Evolutionary conservation across 176 grass and related monocot species (phyloP), one percentile per base, ranked within the genome.

Genomic region (Oryza meridionalis): DNA sequence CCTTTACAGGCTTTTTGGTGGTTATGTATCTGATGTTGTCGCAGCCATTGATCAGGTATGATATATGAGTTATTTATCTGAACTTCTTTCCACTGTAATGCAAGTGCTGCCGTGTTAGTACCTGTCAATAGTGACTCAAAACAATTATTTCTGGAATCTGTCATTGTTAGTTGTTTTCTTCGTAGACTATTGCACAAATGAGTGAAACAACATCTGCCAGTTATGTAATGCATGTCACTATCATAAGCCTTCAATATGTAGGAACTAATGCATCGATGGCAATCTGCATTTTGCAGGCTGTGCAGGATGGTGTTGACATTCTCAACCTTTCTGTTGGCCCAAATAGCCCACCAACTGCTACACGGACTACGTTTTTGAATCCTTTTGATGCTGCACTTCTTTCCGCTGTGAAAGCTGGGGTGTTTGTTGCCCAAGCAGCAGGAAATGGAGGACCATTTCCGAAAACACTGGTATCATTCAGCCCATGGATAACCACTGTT

Each of bases 371-470:
- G 2, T 99, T 99, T 90, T 83, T 99, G 61, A 99, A 99, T 79
- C 96, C 96, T 69, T 99, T 99, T 55, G 96, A 99, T 73, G 93
- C 93, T 3, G 96, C 93, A 4, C 96, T 99, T 84, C 93, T 99
- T 82, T 94, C 96, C 70, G 96, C 96, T 76, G 96, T 96, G 43
- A 99, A 96, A 89, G 96, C 93, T 84, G 96, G 96, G 25, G 91
- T 99, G 65, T 99, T 99, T 90, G 93, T 99, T 87, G 91, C 93
- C 45, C 96, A 99, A 90, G 96, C 93, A 83, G 96, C 93, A 37
- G 96, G 96, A 73, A 96, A 99, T 82, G 93, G 93, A 76, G 96
- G 96, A 38, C 96, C 96, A 65, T 99, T 99, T 84, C 93, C 96
- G 4, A 96, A 99, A 94, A 96, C 96, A 49, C 84, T 99, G 81